These are phyloP conservation scores for Chrysanthemum lavandulifolium DNA, from an alignment of 129 eudicot genomes.

Conservation along the genomic window DNA sequence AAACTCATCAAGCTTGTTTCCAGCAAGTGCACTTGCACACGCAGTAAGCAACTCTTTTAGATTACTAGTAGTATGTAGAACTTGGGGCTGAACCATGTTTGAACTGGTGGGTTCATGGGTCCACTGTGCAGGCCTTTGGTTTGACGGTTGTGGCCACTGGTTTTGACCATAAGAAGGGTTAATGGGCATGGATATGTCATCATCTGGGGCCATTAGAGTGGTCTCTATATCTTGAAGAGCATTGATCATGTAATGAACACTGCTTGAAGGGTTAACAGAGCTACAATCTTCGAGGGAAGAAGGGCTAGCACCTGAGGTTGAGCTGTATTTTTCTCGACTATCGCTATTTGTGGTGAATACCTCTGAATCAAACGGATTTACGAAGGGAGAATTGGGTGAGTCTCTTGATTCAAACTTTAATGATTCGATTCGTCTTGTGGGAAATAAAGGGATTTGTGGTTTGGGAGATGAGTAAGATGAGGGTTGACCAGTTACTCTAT, in stretches of 20 bases:
- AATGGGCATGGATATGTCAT: slow-evolving; percentile 39
- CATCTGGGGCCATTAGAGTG: slow-evolving; percentile 71
- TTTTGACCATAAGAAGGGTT: slow-evolving; percentile 39
- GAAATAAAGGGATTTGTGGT: slow-evolving; percentile 36
- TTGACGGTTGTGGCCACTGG: slow-evolving; percentile 31
- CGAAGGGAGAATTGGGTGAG: slow-evolving; percentile 85
- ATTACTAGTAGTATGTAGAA: slow-evolving; percentile 25
- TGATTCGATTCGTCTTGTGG: slow-evolving; percentile 41
- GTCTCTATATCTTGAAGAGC: slow-evolving; percentile 68
- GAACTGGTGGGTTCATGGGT: slow-evolving; percentile 35
- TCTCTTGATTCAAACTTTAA: slow-evolving; percentile 53
- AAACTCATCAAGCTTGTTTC: slow-evolving; percentile 53
- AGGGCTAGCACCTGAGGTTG: slow-evolving; percentile 59
- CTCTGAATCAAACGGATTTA: slow-evolving; percentile 53
- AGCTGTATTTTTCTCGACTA: not conserved
- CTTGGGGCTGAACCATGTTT: slow-evolving; percentile 23
- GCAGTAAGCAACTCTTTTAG: slow-evolving; percentile 64
- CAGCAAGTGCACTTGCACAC: slow-evolving; percentile 79
- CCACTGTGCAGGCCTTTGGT: slow-evolving; percentile 20
- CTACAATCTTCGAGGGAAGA: slow-evolving; percentile 59
- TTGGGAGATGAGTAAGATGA: slow-evolving; percentile 46
- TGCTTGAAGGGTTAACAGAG: slow-evolving; percentile 37
- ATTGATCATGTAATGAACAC: slow-evolving; percentile 41
- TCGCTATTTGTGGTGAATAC: slow-evolving; percentile 23
- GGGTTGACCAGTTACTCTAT: slow-evolving; percentile 42